A percentile compares a stretch with the other conserved stretches of the same genome.
phyloP scores from a whole-genome alignment of 768 basidiomycete genomes.

The Leccinum subtestaceum region DNA sequence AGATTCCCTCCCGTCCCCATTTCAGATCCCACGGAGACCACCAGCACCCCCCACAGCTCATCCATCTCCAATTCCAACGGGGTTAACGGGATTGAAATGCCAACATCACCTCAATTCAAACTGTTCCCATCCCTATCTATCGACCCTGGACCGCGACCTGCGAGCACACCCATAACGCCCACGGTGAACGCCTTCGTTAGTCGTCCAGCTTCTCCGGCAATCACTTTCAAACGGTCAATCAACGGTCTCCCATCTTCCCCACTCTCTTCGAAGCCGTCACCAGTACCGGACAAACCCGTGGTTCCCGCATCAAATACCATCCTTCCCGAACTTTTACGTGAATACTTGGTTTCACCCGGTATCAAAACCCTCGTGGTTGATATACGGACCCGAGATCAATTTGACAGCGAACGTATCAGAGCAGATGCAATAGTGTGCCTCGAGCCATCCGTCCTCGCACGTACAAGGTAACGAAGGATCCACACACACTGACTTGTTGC shows the following conservation, averaged over 20 bases:
- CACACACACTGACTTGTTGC: constrained; percentile 2
- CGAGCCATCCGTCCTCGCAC: constrained; percentile 73
- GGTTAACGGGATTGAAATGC: constrained; percentile 31
- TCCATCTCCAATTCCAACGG: constrained; percentile 30
- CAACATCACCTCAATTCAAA: constrained; percentile 29
- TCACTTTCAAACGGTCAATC: constrained; percentile 43
- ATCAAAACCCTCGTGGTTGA: constrained; percentile 75
- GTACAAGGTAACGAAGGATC: constrained; percentile 54
- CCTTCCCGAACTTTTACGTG: constrained; percentile 54
- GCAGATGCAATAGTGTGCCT: constrained; percentile 73
- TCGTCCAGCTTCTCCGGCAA: constrained; percentile 60
- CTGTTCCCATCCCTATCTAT: constrained; percentile 43
- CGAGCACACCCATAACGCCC: constrained; percentile 68
- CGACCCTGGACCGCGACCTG: constrained; percentile 54
- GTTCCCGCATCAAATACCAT: constrained; percentile 62
- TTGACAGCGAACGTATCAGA: constrained; percentile 70
- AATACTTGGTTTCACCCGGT: constrained; percentile 51
- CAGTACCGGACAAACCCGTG: constrained; percentile 35
- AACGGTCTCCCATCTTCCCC: constrained; percentile 35
- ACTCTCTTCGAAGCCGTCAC: constrained; percentile 30
- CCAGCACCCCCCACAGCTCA: constrained; percentile 9
- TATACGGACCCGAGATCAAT: constrained; percentile 75
- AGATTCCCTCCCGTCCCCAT: constrained; percentile 49
- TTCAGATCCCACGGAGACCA: constrained; percentile 38
- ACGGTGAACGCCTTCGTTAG: constrained; percentile 54